Evolutionary conservation across 2,329 filamentous ascomycete genomes (phyloP), one percentile per base, ranked within the genome.

Genomic region (Monosporascus sp.): DNA sequence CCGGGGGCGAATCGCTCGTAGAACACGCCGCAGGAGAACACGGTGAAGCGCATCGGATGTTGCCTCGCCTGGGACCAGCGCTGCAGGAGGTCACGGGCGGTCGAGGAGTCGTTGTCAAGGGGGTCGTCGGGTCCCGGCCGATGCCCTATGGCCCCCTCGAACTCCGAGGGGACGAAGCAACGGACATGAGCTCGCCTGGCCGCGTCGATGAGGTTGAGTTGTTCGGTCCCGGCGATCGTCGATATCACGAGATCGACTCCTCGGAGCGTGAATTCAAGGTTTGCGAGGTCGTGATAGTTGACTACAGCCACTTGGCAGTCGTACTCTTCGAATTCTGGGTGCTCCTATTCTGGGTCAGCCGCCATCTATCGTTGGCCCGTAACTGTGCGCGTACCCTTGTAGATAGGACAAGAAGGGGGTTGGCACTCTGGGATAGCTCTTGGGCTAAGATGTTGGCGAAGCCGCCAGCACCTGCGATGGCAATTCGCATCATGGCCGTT

Each of bases 181-280:
- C 80, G 78, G 2, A 91, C 87, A 18, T 81, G 76, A 18, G 79
- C 81, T 49, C 77, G 73, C 17, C 84, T 80, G 1, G 88, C 86
- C 2, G 88, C 87, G 60, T 87, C 82, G 66, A 91, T 90, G 34
- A 91, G 78, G 55, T 82, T 82, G 45, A 90, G 75, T 65, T 91
- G 88, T 31, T 84, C 75, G 18, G 70, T 71, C 4, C 85, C 86
- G 2, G 80, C 80, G 48, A 91, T 82, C 1, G 87, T 91, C 1
- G 87, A 91, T 52, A 91, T 87, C 60, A 90, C 81, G 11, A 89
- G 79, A 67, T 91, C 85, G 42, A 89, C 79, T 9, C 88, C 88
- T 53, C 79, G 79, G n/a, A 92, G 78, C 8, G 81, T 79, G 65
- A 84, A 89, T 15, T 75, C 75, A 25, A 92, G 76, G 42, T 77